phyloP scores from a whole-genome alignment of 116 monocot genomes.

The Cymodocea nodosa region DNA sequence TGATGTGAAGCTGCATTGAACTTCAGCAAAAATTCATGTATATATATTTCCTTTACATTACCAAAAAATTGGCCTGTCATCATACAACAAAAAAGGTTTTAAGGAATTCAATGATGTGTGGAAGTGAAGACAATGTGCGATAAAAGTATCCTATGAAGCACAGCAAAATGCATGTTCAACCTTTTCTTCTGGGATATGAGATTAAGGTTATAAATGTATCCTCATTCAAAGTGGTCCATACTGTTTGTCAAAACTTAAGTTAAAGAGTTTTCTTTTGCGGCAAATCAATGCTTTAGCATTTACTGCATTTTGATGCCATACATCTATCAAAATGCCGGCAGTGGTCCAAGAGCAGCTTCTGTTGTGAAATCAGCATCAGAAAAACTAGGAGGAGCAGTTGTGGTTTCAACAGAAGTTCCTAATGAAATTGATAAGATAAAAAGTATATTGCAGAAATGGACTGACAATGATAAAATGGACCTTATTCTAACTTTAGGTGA shows the following conservation, averaged over 20 bases:
- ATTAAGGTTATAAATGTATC: neutral
- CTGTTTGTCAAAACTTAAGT: neutral
- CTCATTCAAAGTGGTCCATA: neutral
- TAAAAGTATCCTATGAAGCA: no score
- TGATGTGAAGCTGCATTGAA: neutral
- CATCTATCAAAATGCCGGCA: conserved; percentile 9
- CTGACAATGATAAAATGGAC: conserved; percentile 61
- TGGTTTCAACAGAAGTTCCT: conserved; percentile 63
- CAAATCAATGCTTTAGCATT: neutral
- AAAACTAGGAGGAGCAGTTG: conserved; percentile 59
- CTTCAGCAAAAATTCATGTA: neutral
- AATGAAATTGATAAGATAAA: conserved; percentile 69
- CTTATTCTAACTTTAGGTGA: conserved; percentile 86
- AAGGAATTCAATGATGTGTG: no score
- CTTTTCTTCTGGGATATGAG: no score
- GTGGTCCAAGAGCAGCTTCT: conserved; percentile 85
- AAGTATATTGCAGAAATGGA: conserved; percentile 47
- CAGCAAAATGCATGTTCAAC: no score
- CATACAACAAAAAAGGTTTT: no score
- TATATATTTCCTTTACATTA: no score
- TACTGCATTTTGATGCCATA: neutral
- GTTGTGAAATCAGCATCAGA: conserved; percentile 78
- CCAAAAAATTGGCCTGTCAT: no score
- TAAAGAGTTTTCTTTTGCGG: neutral
- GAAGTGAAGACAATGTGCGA: no score